Conservation (phyloP, 306 rosid genomes). For the Quercus alba region DNA sequence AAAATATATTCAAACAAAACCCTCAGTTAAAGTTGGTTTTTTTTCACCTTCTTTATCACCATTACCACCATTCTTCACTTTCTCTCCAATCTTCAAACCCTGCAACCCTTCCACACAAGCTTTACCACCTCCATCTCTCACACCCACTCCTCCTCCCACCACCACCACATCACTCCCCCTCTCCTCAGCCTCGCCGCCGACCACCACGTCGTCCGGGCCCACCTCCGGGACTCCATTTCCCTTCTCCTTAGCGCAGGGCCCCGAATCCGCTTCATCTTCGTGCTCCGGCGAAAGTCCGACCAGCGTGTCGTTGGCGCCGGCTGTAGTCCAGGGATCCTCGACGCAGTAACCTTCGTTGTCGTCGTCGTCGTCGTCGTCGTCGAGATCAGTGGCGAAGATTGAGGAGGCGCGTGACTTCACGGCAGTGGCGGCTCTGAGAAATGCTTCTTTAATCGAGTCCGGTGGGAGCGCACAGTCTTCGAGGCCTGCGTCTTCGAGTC, state of each 20-base stretch:
- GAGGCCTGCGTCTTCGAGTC: slow-evolving; percentile 84
- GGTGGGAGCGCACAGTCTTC: slow-evolving; percentile 84
- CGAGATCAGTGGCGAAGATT: slow-evolving; percentile 11
- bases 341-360: slow-evolving; percentile 21
- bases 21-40: slow-evolving; percentile 55
- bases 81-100: slow-evolving; percentile 46
- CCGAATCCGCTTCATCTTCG: neutral
- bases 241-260: slow-evolving; percentile 22
- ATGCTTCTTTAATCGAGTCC: slow-evolving; percentile 70
- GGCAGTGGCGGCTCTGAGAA: slow-evolving; percentile 62
- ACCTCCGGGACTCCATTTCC: slow-evolving; percentile 12
- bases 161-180: slow-evolving; percentile 28
- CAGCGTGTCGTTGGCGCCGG: slow-evolving; percentile 1
- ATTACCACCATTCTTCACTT: slow-evolving; percentile 13
- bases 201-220: slow-evolving; percentile 17
- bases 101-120: slow-evolving; percentile 63
- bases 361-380: neutral
- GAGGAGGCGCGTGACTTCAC: slow-evolving; percentile 36
- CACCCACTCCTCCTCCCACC: slow-evolving; percentile 30
- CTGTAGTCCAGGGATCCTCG: slow-evolving; percentile 25
- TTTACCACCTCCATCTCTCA: slow-evolving; percentile 26
- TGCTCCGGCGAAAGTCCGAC: slow-evolving; percentile 11
- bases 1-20: slow-evolving; percentile 36
- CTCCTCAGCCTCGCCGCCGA: slow-evolving; percentile 17
- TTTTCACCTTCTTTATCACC: slow-evolving; percentile 12